Conservation (phyloP, 192 early-diverging fungal genomes). For the Diversispora epigaea region DNA sequence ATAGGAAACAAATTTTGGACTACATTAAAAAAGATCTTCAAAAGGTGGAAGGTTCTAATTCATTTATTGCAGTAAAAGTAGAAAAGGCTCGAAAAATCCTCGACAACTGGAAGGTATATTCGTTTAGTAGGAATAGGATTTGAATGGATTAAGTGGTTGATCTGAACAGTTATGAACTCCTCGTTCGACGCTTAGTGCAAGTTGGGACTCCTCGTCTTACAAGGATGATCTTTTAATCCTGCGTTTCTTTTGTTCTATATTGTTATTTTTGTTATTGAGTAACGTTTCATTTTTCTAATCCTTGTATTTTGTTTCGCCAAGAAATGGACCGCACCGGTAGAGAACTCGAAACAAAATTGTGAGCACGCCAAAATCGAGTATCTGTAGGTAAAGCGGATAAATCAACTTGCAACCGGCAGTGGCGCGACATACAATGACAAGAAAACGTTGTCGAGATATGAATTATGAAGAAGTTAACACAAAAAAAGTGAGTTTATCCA, state of each 20-base stretch:
- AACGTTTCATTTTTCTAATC: not conserved
- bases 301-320: not conserved
- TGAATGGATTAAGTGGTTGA: slow-evolving; percentile 17
- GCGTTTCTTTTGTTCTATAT: slow-evolving; percentile 22
- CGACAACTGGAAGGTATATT: slow-evolving; percentile 21
- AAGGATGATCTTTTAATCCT: slow-evolving; percentile 17
- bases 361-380: not conserved
- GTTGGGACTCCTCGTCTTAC: slow-evolving; percentile 20
- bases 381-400: not conserved
- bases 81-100: slow-evolving; percentile 17
- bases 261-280: slow-evolving; percentile 7
- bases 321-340: slow-evolving; percentile 16
- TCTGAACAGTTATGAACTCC: slow-evolving; percentile 25
- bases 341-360: slow-evolving; percentile 10
- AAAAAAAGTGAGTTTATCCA: not conserved
- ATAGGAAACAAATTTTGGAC: slow-evolving; percentile 21
- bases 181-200: slow-evolving; percentile 22
- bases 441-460: slow-evolving; percentile 11
- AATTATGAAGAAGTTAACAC: slow-evolving; percentile 6
- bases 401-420: not conserved
- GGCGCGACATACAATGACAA: slow-evolving; percentile 7
- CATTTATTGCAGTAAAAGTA: slow-evolving; percentile 13
- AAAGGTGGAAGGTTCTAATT: slow-evolving; percentile 14
- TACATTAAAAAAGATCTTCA: slow-evolving; percentile 18
- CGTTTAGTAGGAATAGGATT: slow-evolving; percentile 20